Conservation (phyloP, 2,329 filamentous ascomycete species). For the Diaporthe citrichinensis region DNA sequence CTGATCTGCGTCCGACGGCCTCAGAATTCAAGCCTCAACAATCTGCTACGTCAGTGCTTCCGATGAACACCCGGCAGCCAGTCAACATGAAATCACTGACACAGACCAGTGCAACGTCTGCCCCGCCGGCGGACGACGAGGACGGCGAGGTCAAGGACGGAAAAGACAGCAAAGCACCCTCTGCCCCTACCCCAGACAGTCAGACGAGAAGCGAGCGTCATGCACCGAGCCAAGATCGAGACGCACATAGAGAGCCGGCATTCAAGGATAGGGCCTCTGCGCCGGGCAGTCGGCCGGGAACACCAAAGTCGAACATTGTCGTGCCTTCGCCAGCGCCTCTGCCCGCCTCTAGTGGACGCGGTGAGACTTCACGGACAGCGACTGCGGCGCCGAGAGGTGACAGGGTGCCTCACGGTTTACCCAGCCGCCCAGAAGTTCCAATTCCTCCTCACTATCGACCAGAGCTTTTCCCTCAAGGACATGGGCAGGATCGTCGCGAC, state of each 20-base stretch:
- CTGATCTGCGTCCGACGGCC: constrained; percentile 71
- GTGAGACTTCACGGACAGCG: constrained; percentile 35
- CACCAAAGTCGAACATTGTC: constrained; percentile 36
- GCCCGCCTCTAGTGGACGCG: constrained; percentile 28
- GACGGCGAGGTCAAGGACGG: constrained; percentile 81
- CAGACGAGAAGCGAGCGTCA: constrained; percentile 36
- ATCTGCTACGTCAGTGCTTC: constrained; percentile 48
- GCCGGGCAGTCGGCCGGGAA: constrained; percentile 45
- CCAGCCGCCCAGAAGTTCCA: constrained; percentile 71
- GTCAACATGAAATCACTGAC: constrained; percentile 40
- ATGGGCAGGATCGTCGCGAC: constrained; percentile 49
- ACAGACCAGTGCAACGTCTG: constrained; percentile 46
- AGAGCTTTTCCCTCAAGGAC: constrained; percentile 60
- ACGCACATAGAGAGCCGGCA: constrained; percentile 46
- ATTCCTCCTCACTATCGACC: constrained; percentile 63
- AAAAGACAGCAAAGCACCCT: constrained; percentile 52
- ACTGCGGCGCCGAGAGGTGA: constrained; percentile 49
- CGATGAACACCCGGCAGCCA: constrained; percentile 39
- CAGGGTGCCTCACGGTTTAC: constrained; percentile 54
- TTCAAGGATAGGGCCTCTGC: constrained; percentile 50
- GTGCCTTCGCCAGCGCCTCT: constrained; percentile 7
- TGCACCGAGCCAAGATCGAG: constrained; percentile 44
- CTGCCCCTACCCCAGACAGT: constrained; percentile 44
- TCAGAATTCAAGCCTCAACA: constrained; percentile 73
- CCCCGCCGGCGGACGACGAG: constrained; percentile 67